phyloP scores from a whole-genome alignment of 169 alveolate genomes.

The Eimeria acervulina region DNA sequence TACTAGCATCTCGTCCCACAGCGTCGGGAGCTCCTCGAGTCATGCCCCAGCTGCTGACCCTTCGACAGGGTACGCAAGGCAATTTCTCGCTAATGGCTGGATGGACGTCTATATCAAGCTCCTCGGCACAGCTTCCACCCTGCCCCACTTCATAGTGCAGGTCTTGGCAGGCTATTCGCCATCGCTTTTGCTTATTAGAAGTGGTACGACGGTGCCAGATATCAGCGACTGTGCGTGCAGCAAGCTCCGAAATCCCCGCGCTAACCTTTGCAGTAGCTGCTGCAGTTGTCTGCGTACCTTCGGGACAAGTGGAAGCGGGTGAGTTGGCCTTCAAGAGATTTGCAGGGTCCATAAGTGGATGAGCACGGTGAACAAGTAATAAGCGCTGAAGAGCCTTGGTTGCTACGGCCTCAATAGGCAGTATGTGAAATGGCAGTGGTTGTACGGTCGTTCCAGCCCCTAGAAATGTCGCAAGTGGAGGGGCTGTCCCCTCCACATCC shows the following conservation, averaged over 20 bases:
- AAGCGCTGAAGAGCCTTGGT: conserved; percentile 72
- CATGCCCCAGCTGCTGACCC: not conserved
- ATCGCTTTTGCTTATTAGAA: not conserved
- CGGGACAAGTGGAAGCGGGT: conserved; percentile 13
- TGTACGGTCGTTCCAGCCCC: conserved; percentile 66
- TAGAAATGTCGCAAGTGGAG: conserved; percentile 72
- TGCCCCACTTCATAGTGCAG: not conserved
- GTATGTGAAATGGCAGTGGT: conserved; percentile 49
- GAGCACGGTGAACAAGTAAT: conserved; percentile 54
- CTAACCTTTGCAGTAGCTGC: conserved; percentile 9
- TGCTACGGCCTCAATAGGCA: conserved; percentile 54
- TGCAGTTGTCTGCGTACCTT: not conserved
- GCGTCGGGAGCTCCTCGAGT: not conserved
- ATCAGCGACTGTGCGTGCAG: conserved; percentile 17
- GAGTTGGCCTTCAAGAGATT: not conserved
- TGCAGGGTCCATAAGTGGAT: conserved; percentile 73
- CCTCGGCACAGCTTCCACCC: not conserved
- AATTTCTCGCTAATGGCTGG: not conserved
- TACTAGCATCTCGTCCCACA: not conserved
- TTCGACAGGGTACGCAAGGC: not conserved
- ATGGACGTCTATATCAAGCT: not conserved
- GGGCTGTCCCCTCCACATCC: conserved; percentile 71
- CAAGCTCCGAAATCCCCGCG: conserved; percentile 54
- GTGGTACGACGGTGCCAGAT: conserved; percentile 51
- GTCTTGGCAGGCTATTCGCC: not conserved